These are phyloP conservation scores for Cryptococcus wingfieldii DNA, from an alignment of 1,284 basidiomycete species.

Conservation along the genomic window DNA sequence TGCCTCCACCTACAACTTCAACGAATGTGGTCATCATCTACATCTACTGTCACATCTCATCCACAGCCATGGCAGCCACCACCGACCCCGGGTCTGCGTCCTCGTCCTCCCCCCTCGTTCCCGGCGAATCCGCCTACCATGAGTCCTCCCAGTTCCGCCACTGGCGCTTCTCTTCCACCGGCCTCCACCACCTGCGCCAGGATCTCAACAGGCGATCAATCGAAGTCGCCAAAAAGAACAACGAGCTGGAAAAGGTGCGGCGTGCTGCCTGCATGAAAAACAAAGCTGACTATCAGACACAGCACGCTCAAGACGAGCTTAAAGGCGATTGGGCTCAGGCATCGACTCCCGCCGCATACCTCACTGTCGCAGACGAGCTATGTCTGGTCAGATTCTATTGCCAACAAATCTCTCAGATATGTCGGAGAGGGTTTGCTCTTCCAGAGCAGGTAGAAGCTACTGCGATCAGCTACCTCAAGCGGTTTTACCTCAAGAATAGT, in stretches of 20 bases:
- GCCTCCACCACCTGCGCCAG: slow-evolving; percentile 58
- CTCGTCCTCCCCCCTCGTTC: background rate
- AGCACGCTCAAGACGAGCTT: slow-evolving; percentile 34
- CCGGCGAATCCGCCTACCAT: slow-evolving; percentile 59
- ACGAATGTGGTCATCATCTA: background rate
- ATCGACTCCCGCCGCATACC: slow-evolving; percentile 54
- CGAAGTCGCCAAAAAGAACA: slow-evolving; percentile 64
- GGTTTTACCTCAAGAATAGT: slow-evolving; percentile 96
- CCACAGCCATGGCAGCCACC: too few species aligned
- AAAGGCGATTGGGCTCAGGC: slow-evolving; percentile 25
- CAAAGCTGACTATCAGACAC: slow-evolving; percentile 1
- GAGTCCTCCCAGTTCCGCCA: slow-evolving; percentile 78
- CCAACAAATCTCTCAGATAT: slow-evolving; percentile 78
- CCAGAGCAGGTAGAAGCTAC: slow-evolving; percentile 91
- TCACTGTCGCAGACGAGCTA: slow-evolving; percentile 77
- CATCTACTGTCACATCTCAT: background rate
- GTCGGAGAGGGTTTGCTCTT: slow-evolving; percentile 71
- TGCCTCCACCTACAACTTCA: background rate
- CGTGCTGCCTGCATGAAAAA: background rate
- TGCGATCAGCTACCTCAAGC: slow-evolving; percentile 84
- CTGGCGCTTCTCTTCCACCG: slow-evolving; percentile 75
- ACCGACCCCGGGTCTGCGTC: too few species aligned
- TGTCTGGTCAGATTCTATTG: slow-evolving; percentile 86
- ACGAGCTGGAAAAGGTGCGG: slow-evolving; percentile 73
- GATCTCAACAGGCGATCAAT: slow-evolving; percentile 71